Base-by-base conservation (phyloP, 176 grass and related monocot species). In the Puccinellia tenuiflora region DNA sequence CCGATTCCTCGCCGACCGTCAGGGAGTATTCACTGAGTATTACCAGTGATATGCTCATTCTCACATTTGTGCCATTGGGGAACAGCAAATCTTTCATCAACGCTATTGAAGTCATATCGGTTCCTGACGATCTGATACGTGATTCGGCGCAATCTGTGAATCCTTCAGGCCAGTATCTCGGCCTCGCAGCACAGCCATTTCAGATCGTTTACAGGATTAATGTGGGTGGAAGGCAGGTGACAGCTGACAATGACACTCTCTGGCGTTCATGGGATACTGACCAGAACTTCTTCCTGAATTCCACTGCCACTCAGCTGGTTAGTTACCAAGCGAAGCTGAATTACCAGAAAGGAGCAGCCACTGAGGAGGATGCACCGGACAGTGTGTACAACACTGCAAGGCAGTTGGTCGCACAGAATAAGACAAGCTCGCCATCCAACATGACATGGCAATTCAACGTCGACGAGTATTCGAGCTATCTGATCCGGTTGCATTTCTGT, bases 401-500 rank as follows among this genome's bases (percentile, higher is more conserved):
- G 88, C 61, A 22, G 85, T 77, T 98, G 87, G 81, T 72, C 37
- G 67, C 46, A 24, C 90, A 78, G 61, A 91, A 85, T 18, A 56
- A 59, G 3, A 86, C 77, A n/a, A 62, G 77, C 21, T 61, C 78
- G 8, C 16, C 56, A 43, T 91, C 94, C 59, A 98, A 93, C 69
- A 95, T 98, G 85, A 98, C 96, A 52, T 98, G 92, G 96, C 80
- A 93, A 81, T 95, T 98, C 77, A 28, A 54, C 1, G 88, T 98
- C 1, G 89, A 95, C 29, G 83, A 14, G 2, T 42, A 10, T 31
- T 98, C 94, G 16, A 69, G 52, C 53, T 95, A 98, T 60, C 79
- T 98, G 56, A 83, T 95, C 39, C 85, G 96, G 70, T 89, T 95
- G 74, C 96, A 98, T 83, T 98, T 98, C 80, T 98, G 96, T 54